phyloP scores from a whole-genome alignment of 371 early-diverging fungal species.

The Rhizopus delemar region DNA sequence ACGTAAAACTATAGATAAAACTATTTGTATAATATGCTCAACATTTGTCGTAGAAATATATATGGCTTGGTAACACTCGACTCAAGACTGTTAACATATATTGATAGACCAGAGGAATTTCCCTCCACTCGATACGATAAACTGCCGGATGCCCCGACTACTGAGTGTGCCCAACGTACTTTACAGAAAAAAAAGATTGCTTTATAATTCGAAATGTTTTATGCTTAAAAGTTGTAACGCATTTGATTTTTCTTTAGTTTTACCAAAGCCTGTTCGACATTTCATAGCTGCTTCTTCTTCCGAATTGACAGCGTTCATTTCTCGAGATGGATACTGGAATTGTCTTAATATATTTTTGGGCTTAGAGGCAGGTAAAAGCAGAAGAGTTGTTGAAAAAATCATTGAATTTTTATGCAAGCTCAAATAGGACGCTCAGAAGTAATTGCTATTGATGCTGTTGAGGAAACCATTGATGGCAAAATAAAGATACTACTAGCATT shows the following conservation, averaged over 20 bases:
- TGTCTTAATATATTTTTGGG: slow-evolving; percentile 39
- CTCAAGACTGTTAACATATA: slow-evolving; percentile 40
- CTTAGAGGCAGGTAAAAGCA: slow-evolving; percentile 33
- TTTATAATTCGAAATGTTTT: not conserved
- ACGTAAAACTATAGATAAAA: slow-evolving; percentile 31
- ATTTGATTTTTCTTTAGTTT: slow-evolving; percentile 9
- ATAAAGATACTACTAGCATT: slow-evolving; percentile 30
- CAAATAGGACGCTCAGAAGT: slow-evolving; percentile 42
- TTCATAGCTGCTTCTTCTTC: slow-evolving; percentile 45
- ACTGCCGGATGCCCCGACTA: slow-evolving; percentile 21
- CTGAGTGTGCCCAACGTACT: slow-evolving; percentile 28
- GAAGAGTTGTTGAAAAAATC: not conserved
- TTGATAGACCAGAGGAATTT: slow-evolving; percentile 43
- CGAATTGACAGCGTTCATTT: slow-evolving; percentile 45
- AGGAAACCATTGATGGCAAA: slow-evolving; percentile 25
- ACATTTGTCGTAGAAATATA: slow-evolving; percentile 37
- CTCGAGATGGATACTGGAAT: slow-evolving; percentile 54
- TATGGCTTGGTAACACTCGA: slow-evolving; percentile 42
- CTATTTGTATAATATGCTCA: not conserved
- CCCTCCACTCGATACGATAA: slow-evolving; percentile 47
- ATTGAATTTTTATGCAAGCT: not conserved
- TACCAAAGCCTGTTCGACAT: slow-evolving; percentile 35
- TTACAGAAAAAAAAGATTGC: not conserved
- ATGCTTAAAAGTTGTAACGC: not conserved
- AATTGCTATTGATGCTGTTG: slow-evolving; percentile 47